Conservation (phyloP, 2,329 filamentous ascomycete genomes). For the Trichoderma endophyticum region DNA sequence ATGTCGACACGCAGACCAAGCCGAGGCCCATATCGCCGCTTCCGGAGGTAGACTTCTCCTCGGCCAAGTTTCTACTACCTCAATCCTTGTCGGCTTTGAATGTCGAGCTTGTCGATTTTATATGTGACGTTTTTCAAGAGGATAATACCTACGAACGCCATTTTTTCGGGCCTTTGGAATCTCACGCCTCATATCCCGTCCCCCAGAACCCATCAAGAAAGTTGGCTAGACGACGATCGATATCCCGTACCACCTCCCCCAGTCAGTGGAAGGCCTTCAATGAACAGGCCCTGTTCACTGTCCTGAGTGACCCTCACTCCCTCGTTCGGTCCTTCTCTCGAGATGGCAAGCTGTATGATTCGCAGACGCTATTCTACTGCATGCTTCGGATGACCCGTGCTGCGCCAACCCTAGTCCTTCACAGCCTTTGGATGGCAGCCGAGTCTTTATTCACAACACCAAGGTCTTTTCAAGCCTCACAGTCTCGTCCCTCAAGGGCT, state of each 20-base stretch:
- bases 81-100: conserved; percentile 56
- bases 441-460: conserved; percentile 57
- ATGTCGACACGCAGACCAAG: background rate
- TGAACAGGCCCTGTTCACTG: conserved; percentile 62
- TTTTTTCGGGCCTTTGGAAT: conserved; percentile 38
- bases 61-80: conserved; percentile 40
- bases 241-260: conserved; percentile 19
- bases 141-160: conserved; percentile 53
- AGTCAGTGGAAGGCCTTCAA: conserved; percentile 59
- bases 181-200: conserved; percentile 20
- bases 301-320: conserved; percentile 56
- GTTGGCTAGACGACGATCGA: conserved; percentile 19
- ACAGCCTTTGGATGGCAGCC: conserved; percentile 62
- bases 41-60: background rate
- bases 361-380: conserved; percentile 60
- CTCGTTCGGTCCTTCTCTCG: conserved; percentile 56
- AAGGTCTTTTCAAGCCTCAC: conserved; percentile 39
- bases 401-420: conserved; percentile 57
- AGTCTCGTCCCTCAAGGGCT: conserved; percentile 27
- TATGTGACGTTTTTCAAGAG: conserved; percentile 58
- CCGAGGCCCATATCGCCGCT: background rate
- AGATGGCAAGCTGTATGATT: conserved; percentile 53
- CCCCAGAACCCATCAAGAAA: conserved; percentile 17
- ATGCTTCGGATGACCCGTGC: conserved; percentile 58
- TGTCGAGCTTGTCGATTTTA: conserved; percentile 55